Percentiles rank a stretch among this genome's conserved stretches.
Evolutionary conservation across 192 early-diverging fungal species (phyloP).

Genomic region (Chytriomyces hyalinus): DNA sequence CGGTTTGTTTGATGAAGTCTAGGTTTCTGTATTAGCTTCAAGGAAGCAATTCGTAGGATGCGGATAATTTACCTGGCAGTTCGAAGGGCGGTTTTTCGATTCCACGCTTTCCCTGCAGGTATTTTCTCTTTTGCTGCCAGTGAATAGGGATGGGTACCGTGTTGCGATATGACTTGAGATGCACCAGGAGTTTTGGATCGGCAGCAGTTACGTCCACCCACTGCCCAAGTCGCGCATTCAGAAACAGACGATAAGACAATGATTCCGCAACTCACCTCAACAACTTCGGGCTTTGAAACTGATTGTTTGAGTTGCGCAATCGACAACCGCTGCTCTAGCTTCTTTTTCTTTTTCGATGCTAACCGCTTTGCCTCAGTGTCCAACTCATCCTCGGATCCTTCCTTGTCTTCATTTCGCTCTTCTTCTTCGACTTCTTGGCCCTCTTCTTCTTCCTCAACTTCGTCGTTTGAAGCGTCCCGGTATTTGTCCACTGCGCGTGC

Average conservation of each 20-base stretch:
- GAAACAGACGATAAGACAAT: background rate
- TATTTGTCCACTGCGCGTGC: conserved; percentile 13
- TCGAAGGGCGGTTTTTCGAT: conserved; percentile 95
- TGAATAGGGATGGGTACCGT: conserved; percentile 94
- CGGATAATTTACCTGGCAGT: conserved; percentile 66
- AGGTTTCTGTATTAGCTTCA: background rate
- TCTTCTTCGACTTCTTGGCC: conserved; percentile 20
- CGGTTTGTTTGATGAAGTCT: conserved; percentile 97
- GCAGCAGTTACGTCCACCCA: conserved; percentile 92
- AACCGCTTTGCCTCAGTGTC: conserved; percentile 10
- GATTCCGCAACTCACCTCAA: conserved; percentile 80
- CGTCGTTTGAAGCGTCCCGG: conserved; percentile 30
- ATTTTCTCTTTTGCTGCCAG: conserved; percentile 97
- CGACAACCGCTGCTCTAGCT: conserved; percentile 61
- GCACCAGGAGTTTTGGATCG: conserved; percentile 88
- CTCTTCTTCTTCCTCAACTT: conserved; percentile 32
- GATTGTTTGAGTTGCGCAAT: conserved; percentile 93
- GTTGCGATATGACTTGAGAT: conserved; percentile 90
- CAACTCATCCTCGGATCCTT: conserved; percentile 40
- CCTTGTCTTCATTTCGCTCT: conserved; percentile 21
- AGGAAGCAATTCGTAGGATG: background rate
- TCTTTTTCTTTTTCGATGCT: conserved; percentile 56
- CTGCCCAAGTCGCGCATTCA: conserved; percentile 15
- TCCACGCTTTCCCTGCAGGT: conserved; percentile 94
- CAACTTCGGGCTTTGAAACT: conserved; percentile 91